Base-by-base conservation (phyloP, 805 yeast genomes). In the Nakazawaea ernobii region DNA sequence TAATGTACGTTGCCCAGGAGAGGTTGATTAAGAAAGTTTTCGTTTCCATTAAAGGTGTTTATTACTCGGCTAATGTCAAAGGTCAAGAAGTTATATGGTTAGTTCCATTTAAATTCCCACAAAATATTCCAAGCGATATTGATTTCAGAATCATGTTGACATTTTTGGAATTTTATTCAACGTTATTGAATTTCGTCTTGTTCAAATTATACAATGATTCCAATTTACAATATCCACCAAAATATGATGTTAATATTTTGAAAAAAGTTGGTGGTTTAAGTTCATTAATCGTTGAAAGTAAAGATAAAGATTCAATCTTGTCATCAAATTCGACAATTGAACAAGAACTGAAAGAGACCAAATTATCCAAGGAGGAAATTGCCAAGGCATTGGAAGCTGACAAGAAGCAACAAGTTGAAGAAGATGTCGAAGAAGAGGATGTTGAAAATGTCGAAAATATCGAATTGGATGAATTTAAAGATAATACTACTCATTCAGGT, bases 131-230 rank as follows among this genome's bases (percentile, higher is more conserved):
- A 41, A 69, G 84, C 39, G 98, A 94, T 66, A 82, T 94, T 50
- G 99, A 94, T 69, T 92, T 94, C 74, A 79, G 94, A 67, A 89
- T 94, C 71, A 94, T 94, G 99, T 74, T 89, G 60, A 92, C 98
- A 1, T 94, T 94, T 69, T 77, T 94, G 61, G 99, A 94, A 69
- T 91, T 94, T 68, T 94, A 94, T 70, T 84, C 96, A 15, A 92
- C 98, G 26, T 70, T 94, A 57, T 68, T 91, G 60, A 96, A 90
- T 61, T 94, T 94, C 62, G 91, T 85, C 20, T 73, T 92, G 47
- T 94, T 63, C 76, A 86, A 86, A 65, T 76, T 94, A 53, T 94
- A 89, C 71, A 79, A 86, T 20, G 98, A 90, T 56, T 74, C 84
- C 32, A 91, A 84, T 52, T 77, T 94, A 60, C 82, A 87, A 30